A percentile compares a stretch with the other conserved stretches of the same genome.
These are phyloP conservation scores for Seminavis robusta DNA, from an alignment of 108 stramenopile genomes.

Conservation along the genomic window DNA sequence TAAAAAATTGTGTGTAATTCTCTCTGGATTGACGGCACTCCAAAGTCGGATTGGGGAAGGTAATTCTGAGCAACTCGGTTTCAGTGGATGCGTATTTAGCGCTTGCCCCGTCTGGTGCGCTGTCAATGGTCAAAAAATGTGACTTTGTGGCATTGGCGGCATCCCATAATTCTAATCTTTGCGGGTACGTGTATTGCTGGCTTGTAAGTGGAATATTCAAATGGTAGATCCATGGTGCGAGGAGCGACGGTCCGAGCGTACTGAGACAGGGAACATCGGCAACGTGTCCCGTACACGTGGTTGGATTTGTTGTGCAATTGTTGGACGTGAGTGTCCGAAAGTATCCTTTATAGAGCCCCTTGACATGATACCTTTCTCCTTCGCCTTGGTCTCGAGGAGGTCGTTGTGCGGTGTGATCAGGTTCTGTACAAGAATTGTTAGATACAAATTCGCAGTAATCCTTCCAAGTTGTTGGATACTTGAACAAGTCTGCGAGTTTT, in stretches of 20 bases:
- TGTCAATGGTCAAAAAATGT: slow-evolving; percentile 11
- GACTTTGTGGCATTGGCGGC: slow-evolving; percentile 17
- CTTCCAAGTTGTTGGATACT: slow-evolving; percentile 17
- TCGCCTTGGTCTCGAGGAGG: slow-evolving; percentile 5
- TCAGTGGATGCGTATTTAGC: slow-evolving; percentile 18
- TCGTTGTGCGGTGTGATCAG: slow-evolving; percentile 11
- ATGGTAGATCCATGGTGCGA: slow-evolving; percentile 1
- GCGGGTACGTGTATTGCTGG: slow-evolving; percentile 7
- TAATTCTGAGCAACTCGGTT: slow-evolving; percentile 18
- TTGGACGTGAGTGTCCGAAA: slow-evolving; percentile 32
- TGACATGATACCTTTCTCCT: slow-evolving; percentile 2
- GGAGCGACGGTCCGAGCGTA: slow-evolving; percentile 5
- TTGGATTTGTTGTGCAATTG: slow-evolving; percentile 19
- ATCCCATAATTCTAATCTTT: slow-evolving; percentile 7
- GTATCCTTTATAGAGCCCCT: slow-evolving; percentile 27
- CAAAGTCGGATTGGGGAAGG: slow-evolving; percentile 15
- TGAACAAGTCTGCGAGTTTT: slow-evolving; percentile 15
- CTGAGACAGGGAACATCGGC: slow-evolving; percentile 16
- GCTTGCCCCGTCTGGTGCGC: slow-evolving; percentile 12
- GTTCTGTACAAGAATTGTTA: not conserved
- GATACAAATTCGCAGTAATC: slow-evolving; percentile 17
- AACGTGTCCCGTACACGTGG: slow-evolving; percentile 30
- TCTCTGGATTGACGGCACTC: slow-evolving; percentile 13
- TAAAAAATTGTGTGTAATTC: slow-evolving; percentile 1
- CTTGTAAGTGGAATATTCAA: slow-evolving; percentile 2